These are phyloP conservation scores for Tetragonia tetragonoides DNA, from an alignment of 148 eudicot genomes.

Conservation along the genomic window DNA sequence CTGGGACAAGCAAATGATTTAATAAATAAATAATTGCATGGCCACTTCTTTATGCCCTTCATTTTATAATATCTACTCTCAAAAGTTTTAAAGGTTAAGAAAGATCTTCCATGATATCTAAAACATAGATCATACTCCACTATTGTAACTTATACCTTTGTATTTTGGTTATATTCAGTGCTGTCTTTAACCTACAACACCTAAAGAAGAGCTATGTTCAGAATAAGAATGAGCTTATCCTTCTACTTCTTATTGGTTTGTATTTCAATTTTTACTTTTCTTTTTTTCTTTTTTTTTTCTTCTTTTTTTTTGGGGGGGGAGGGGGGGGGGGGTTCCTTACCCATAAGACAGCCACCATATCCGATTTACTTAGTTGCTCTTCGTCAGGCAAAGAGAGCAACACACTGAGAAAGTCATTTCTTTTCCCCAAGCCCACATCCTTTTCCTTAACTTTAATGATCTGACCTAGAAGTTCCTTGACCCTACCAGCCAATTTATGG, in stretches of 20 bases:
- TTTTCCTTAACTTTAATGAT: conserved; percentile 45
- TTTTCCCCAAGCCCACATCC: conserved; percentile 26
- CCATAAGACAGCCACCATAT: conserved; percentile 77
- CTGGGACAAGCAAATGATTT: neutral
- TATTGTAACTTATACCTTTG: neutral
- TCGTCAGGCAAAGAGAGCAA: conserved; percentile 60
- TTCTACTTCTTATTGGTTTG: too few relatives aligned
- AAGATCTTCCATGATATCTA: conserved; percentile 13
- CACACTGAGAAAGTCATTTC: conserved; percentile 59
- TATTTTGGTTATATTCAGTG: too few relatives aligned
- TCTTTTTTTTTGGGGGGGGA: too few relatives aligned
- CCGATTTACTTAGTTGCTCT: conserved; percentile 49
- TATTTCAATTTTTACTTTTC: too few relatives aligned
- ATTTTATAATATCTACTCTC: neutral
- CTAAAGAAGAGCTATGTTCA: too few relatives aligned
- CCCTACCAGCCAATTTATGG: conserved; percentile 42
- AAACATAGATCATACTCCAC: neutral
- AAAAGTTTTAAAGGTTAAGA: neutral
- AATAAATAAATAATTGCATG: too few relatives aligned
- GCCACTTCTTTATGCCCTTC: neutral
- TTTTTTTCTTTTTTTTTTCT: too few relatives aligned
- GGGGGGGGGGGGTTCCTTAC: conserved; percentile 32
- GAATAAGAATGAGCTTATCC: too few relatives aligned
- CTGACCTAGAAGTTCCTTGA: conserved; percentile 39
- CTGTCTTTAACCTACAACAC: too few relatives aligned